Evolutionary conservation across 2,329 filamentous ascomycete species (phyloP).

Genomic region (Neonectria coccinea): DNA sequence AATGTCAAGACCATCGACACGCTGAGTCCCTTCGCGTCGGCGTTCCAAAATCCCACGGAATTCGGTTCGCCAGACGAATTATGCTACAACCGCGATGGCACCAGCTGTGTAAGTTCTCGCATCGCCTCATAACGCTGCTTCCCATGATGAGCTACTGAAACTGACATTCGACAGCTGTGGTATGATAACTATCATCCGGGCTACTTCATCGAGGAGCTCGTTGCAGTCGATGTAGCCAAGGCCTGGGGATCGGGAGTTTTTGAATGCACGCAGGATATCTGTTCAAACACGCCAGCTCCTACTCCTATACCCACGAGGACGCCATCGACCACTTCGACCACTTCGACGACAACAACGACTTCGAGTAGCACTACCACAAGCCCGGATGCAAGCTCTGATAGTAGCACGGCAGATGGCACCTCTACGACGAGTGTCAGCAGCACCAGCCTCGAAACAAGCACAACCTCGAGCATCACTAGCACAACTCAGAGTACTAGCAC

Average conservation of each 20-base stretch:
- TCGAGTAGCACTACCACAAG: not conserved
- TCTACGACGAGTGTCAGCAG: not conserved
- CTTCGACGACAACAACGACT: not conserved
- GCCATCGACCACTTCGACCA: not conserved
- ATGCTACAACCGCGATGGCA: not conserved
- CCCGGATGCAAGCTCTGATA: not conserved
- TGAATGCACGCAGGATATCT: slow-evolving; percentile 1
- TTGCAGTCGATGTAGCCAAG: slow-evolving; percentile 4
- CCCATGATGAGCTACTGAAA: not conserved
- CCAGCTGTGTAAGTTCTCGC: not conserved
- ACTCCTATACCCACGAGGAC: not conserved
- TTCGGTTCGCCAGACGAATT: not conserved
- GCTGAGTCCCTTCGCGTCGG: not conserved
- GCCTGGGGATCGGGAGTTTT: not conserved
- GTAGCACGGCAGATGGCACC: not conserved
- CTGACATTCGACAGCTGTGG: not conserved
- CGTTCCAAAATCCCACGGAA: not conserved
- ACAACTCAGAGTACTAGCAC: not conserved
- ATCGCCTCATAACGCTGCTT: not conserved
- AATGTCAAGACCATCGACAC: slow-evolving; percentile 1
- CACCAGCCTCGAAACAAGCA: not conserved
- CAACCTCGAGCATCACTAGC: not conserved
- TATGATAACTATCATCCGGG: not conserved
- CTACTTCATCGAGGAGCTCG: not conserved
- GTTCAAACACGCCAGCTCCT: not conserved